These are phyloP conservation scores for Termitomyces sp. DNA, from an alignment of 768 basidiomycete genomes.

Conservation along the genomic window DNA sequence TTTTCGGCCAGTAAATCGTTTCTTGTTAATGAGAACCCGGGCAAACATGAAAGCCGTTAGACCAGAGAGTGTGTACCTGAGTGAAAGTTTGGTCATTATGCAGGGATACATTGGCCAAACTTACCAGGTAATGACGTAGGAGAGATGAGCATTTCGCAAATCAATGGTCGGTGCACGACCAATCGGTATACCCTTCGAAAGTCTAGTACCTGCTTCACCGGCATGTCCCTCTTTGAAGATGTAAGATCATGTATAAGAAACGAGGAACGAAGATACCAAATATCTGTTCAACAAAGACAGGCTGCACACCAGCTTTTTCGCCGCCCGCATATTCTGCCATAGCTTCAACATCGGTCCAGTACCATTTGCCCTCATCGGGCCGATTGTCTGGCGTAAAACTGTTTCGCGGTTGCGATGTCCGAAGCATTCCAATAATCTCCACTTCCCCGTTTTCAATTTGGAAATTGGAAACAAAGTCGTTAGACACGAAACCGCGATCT, in stretches of 20 bases:
- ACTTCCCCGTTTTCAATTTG: constrained; percentile 52
- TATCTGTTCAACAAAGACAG: constrained; percentile 87
- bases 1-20: constrained; percentile 41
- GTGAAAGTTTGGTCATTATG: background rate
- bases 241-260: background rate
- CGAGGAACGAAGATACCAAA: constrained; percentile 53
- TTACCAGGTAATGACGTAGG: constrained; percentile 95
- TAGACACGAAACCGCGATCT: constrained; percentile 88
- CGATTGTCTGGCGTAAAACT: constrained; percentile 88
- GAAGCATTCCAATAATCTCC: constrained; percentile 82
- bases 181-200: constrained; percentile 76
- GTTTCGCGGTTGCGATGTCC: constrained; percentile 71
- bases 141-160: constrained; percentile 89
- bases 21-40: constrained; percentile 58
- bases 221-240: constrained; percentile 71
- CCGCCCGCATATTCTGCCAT: constrained; percentile 83
- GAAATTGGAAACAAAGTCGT: constrained; percentile 32
- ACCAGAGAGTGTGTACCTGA: constrained; percentile 86
- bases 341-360: constrained; percentile 81
- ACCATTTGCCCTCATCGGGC: constrained; percentile 80
- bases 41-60: constrained; percentile 84
- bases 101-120: background rate
- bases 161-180: constrained; percentile 83
- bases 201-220: constrained; percentile 58
- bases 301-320: constrained; percentile 67